Conservation (phyloP, 768 basidiomycete species). For the Boletus pseudo-olivaceus region DNA sequence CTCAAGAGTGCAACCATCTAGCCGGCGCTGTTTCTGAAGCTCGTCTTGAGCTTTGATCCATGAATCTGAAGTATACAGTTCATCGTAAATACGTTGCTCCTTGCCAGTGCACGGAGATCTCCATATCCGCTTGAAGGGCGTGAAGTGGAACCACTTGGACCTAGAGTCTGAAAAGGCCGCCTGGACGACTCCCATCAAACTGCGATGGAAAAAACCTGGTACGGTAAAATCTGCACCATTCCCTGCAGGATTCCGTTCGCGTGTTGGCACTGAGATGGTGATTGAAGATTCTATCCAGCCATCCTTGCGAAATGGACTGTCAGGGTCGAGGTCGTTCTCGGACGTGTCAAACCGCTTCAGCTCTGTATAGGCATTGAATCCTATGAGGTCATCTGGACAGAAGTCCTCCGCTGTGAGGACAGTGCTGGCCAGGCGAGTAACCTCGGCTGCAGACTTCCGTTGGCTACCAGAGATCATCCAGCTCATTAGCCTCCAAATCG, state of each 20-base stretch:
- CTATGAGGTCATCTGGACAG: not conserved
- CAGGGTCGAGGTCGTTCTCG: not conserved
- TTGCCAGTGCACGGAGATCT: not conserved
- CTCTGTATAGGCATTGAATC: not conserved
- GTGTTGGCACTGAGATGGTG: not conserved
- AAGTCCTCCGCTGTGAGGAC: not conserved
- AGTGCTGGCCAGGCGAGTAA: not conserved
- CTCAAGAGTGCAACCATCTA: slow-evolving; percentile 10
- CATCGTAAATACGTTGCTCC: slow-evolving; percentile 15
- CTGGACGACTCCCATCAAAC: not conserved
- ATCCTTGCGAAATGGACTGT: not conserved
- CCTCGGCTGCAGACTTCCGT: not conserved
- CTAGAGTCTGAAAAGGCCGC: not conserved
- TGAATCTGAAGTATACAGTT: slow-evolving; percentile 21
- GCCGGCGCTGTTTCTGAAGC: slow-evolving; percentile 9
- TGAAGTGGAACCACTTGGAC: slow-evolving; percentile 17
- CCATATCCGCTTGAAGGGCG: slow-evolving; percentile 21
- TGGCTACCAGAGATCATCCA: not conserved
- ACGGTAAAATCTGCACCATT: not conserved
- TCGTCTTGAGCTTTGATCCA: slow-evolving; percentile 22
- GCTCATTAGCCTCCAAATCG: not conserved
- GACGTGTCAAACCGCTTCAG: not conserved
- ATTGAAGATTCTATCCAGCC: not conserved
- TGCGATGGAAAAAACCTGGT: not conserved
- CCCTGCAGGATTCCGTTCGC: not conserved